phyloP scores from a whole-genome alignment of 2,329 filamentous ascomycete genomes.

The Rhexocercosporidium sp. region DNA sequence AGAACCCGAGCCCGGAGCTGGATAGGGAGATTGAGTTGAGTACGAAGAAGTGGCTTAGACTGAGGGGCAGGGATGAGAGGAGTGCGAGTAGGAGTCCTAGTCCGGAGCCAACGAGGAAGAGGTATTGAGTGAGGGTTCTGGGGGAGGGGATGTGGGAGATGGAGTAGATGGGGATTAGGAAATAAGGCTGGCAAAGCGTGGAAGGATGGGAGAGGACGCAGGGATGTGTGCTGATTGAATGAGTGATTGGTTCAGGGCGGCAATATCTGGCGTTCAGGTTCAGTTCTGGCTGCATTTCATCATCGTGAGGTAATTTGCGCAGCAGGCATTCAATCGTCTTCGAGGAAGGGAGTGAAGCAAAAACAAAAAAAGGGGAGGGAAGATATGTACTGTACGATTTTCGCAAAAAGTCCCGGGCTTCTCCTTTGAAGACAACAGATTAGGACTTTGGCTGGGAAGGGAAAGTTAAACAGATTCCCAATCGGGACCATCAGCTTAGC shows the following conservation, averaged over 20 bases:
- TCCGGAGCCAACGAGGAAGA: constrained; percentile 79
- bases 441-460: neutral
- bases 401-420: neutral
- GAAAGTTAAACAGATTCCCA: too few species aligned
- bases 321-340: neutral
- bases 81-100: constrained; percentile 83
- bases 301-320: neutral
- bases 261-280: constrained; percentile 30
- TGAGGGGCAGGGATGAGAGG: constrained; percentile 81
- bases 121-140: constrained; percentile 54
- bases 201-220: neutral
- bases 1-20: constrained; percentile 88
- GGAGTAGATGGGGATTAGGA: neutral
- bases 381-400: neutral
- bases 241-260: constrained; percentile 11
- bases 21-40: constrained; percentile 85
- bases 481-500: too few species aligned
- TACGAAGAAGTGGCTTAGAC: constrained; percentile 96
- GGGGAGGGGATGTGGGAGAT: neutral
- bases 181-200: too few species aligned
- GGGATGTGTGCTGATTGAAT: neutral
- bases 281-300: constrained; percentile 1
- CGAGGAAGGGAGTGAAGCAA: neutral
- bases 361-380: neutral
- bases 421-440: neutral